These are phyloP conservation scores for Poa annua DNA, from an alignment of 176 grass and related monocot species.

Conservation along the genomic window DNA sequence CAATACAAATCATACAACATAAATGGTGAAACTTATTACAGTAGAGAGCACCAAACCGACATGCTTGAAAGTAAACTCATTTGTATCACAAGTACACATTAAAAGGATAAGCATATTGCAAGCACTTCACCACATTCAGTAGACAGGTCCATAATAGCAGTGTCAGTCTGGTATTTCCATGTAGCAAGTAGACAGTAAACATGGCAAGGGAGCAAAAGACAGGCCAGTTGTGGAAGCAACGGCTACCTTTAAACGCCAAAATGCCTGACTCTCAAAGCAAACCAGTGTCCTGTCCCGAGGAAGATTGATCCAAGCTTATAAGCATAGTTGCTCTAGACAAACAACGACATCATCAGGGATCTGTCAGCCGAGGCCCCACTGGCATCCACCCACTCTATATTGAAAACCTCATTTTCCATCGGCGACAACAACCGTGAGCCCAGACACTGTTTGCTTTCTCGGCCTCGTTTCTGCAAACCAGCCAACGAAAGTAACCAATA, in stretches of 20 bases:
- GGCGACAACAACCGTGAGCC: background rate
- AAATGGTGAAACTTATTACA: background rate
- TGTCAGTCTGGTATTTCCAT: background rate
- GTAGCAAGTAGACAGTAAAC: background rate
- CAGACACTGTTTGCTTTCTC: background rate
- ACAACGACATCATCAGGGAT: background rate
- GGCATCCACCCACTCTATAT: background rate
- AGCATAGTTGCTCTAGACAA: background rate
- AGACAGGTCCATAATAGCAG: background rate
- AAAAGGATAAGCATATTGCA: background rate
- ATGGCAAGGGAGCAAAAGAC: background rate
- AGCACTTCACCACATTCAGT: background rate
- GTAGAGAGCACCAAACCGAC: background rate
- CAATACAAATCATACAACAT: background rate
- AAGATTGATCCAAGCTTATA: background rate
- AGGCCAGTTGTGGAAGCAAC: background rate
- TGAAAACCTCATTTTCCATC: background rate
- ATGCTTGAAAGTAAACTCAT: background rate
- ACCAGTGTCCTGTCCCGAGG: background rate
- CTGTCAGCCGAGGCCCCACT: background rate
- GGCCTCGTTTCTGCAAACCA: background rate
- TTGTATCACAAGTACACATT: background rate
- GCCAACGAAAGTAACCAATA: background rate
- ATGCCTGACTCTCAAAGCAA: background rate
- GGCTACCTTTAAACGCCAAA: background rate